Evolutionary conservation across 768 basidiomycete species (phyloP).

Genomic region (Hypholoma sublateritium): DNA sequence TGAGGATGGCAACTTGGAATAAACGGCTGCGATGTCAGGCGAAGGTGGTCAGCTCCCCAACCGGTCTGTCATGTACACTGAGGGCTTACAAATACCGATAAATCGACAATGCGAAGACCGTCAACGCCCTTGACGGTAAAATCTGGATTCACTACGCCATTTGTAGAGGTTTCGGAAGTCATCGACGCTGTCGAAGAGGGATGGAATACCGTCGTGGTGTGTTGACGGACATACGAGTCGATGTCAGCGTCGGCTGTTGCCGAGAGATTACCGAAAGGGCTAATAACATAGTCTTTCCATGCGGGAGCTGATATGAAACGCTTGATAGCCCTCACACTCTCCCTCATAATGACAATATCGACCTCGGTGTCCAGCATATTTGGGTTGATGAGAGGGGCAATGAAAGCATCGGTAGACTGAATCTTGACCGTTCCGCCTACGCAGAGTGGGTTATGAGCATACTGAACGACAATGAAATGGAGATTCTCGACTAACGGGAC

Average conservation of each 20-base stretch:
- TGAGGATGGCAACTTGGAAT: slow-evolving; percentile 31
- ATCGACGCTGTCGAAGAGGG: slow-evolving; percentile 30
- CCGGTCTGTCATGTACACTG: not conserved
- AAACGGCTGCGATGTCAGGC: slow-evolving; percentile 23
- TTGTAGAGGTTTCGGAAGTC: slow-evolving; percentile 17
- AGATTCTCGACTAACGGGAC: slow-evolving; percentile 27
- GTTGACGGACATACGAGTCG: slow-evolving; percentile 21
- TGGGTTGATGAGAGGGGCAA: slow-evolving; percentile 46
- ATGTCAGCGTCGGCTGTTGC: slow-evolving; percentile 24
- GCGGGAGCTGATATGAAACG: slow-evolving; percentile 23
- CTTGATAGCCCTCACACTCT: slow-evolving; percentile 18
- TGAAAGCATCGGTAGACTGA: slow-evolving; percentile 43
- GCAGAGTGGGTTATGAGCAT: not conserved
- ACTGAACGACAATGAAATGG: not conserved
- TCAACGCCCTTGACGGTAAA: slow-evolving; percentile 29
- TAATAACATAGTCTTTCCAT: slow-evolving; percentile 27
- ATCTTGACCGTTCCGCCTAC: slow-evolving; percentile 38
- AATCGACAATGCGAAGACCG: slow-evolving; percentile 38
- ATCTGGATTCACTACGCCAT: slow-evolving; percentile 34
- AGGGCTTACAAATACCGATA: slow-evolving; percentile 32
- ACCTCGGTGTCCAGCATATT: slow-evolving; percentile 35
- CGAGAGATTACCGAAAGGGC: slow-evolving; percentile 16
- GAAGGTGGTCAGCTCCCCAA: not conserved
- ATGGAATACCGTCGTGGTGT: slow-evolving; percentile 26
- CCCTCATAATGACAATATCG: slow-evolving; percentile 26